phyloP scores from a whole-genome alignment of 2,329 filamentous ascomycete species.

The Colletotrichum phormii region DNA sequence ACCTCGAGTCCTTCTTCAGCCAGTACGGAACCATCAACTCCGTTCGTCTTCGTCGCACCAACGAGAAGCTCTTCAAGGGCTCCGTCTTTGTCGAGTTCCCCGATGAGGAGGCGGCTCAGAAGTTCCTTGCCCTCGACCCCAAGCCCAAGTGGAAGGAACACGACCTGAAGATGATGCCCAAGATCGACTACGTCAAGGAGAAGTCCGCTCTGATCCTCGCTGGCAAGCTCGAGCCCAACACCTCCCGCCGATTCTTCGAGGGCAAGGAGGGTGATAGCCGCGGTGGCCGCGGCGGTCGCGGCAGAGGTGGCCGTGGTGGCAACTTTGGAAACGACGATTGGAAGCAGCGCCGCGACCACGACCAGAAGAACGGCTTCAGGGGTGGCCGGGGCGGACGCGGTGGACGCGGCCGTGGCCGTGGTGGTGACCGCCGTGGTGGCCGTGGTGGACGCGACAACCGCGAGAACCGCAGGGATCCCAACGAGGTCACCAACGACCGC shows the following conservation, averaged over 20 bases:
- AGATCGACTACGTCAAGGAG: conserved; percentile 86
- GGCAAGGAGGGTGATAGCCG: conserved; percentile 50
- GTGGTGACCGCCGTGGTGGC: conserved; percentile 53
- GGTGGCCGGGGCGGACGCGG: conserved; percentile 57
- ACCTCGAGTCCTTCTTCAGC: conserved; percentile 92
- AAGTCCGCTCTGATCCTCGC: conserved; percentile 79
- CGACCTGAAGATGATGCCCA: conserved; percentile 85
- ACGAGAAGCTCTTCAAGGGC: conserved; percentile 86
- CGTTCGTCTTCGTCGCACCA: conserved; percentile 85
- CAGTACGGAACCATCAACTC: conserved; percentile 82
- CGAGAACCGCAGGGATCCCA: conserved; percentile 47
- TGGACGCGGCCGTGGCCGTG: conserved; percentile 52
- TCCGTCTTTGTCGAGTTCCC: conserved; percentile 96
- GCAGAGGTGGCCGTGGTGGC: conserved; percentile 50
- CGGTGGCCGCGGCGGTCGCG: conserved; percentile 47
- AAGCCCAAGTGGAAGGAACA: conserved; percentile 87
- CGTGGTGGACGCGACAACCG: conserved; percentile 50
- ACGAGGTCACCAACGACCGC: conserved; percentile 45
- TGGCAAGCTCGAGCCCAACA: conserved; percentile 74
- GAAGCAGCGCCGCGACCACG: conserved; percentile 72
- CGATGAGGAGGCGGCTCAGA: conserved; percentile 80
- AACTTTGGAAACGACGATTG: conserved; percentile 64
- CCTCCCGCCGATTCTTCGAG: conserved; percentile 60
- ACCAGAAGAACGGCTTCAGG: conserved; percentile 69
- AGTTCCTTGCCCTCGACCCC: conserved; percentile 83